Base-by-base conservation (phyloP, 306 rosid genomes). In the Chamaecrista fasciculata region DNA sequence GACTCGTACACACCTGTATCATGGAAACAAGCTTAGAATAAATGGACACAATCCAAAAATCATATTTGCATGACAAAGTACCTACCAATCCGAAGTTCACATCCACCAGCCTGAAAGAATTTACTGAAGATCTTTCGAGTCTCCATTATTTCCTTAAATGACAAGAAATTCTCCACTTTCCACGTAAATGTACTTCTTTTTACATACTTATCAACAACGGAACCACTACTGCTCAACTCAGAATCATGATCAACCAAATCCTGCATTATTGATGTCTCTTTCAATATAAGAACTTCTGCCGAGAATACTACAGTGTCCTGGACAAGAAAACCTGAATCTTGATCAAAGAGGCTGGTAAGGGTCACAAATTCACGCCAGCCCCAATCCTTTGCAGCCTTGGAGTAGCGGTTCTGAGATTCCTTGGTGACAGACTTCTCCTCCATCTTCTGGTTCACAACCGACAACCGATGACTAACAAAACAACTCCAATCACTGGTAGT, bases 361-460 rank as follows among this genome's bases (percentile, higher is more conserved):
- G 99, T 95, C 84, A 95, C 97, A 81, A 95, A 95, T 84, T 95
- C 99, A 76, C 99, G 95, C 99, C 99, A 95, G 18, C 99, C 99
- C 99, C 99, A 95, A 80, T 95, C 99, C 82, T 95, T 95, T 71
- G 97, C 99, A 71, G 97, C 97, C 88, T 95, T 95, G 69, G 99
- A 95, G 86, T 95, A 95, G 76, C 99, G 99, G 76, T 95, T 95
- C 66, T 95, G 99, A 81, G 99, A 95, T 75, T 95, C 99, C 87
- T 95, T 95, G 15, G 91, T 91, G 76, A 95, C 97, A 78, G 99
- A 95, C 83, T 95, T 95, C 18, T 95, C 97, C 71, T 95, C 99
- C 82, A 72, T 61, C 80, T 66, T 91, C 83, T 89, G 99, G 87
- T 95, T 95, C 71, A 91, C 96, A 75, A 95, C 99, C 2, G 97